These are phyloP conservation scores for Paraurostyla sp. DNA, from an alignment of 73 alveolate species.

Conservation along the genomic window DNA sequence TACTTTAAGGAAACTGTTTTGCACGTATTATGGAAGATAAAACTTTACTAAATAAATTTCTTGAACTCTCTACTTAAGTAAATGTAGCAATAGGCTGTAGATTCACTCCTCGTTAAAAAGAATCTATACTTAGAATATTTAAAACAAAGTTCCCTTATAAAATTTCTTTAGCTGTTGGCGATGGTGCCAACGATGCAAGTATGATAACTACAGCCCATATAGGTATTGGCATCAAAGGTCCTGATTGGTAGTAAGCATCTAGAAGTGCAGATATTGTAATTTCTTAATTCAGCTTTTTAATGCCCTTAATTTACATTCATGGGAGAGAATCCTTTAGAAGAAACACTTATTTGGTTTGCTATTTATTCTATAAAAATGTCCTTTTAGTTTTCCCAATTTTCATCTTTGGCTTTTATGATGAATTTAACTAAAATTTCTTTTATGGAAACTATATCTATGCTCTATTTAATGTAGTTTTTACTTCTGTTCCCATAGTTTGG, in stretches of 20 bases:
- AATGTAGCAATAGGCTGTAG: conserved; percentile 77
- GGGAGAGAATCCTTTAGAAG: conserved; percentile 96
- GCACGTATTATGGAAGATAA: background rate
- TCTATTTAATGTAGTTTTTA: conserved; percentile 77
- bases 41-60: conserved; percentile 7
- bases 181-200: conserved; percentile 97
- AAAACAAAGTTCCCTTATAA: conserved; percentile 71
- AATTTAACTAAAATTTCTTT: conserved; percentile 75
- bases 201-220: conserved; percentile 96
- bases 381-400: conserved; percentile 88
- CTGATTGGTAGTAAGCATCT: conserved; percentile 93
- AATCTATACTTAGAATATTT: conserved; percentile 65
- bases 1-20: conserved; percentile 29
- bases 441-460: conserved; percentile 78
- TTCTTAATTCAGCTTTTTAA: conserved; percentile 79
- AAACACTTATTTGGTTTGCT: conserved; percentile 88
- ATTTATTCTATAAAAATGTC: conserved; percentile 92
- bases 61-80: conserved; percentile 59
- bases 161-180: conserved; percentile 92
- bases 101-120: conserved; percentile 53
- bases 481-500: conserved; percentile 88
- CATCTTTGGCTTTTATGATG: conserved; percentile 75
- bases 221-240: conserved; percentile 94
- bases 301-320: conserved; percentile 90
- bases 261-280: conserved; percentile 92